phyloP scores from a whole-genome alignment of 2,329 filamentous ascomycete species.

The Fusarium newnesense region DNA sequence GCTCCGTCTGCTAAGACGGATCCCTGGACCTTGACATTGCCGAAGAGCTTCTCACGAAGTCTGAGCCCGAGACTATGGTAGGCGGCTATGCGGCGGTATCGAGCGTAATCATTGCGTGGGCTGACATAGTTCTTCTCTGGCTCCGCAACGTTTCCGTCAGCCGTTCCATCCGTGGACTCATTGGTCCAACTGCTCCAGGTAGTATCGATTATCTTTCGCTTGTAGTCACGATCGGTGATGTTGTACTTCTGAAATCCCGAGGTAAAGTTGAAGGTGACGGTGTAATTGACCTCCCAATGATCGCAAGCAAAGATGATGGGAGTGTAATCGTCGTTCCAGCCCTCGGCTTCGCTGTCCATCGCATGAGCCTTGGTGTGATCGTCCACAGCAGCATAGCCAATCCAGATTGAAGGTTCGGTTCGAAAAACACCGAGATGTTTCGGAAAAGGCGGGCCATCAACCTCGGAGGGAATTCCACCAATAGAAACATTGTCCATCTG shows the following conservation, averaged over 20 bases:
- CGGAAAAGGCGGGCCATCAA: conserved; percentile 1
- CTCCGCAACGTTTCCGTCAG: conserved; percentile 14
- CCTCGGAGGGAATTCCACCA: not conserved
- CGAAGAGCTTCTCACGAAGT: conserved; percentile 15
- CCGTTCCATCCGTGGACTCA: conserved; percentile 19
- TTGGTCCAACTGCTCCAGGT: not conserved
- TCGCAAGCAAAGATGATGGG: conserved; percentile 33
- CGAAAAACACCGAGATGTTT: conserved; percentile 28
- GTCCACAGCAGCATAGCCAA: conserved; percentile 28
- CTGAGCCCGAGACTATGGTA: conserved; percentile 26
- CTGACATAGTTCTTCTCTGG: conserved; percentile 31
- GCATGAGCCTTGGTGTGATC: conserved; percentile 12
- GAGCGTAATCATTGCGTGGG: not conserved
- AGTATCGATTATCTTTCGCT: conserved; percentile 36
- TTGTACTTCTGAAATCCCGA: conserved; percentile 27
- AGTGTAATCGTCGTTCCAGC: conserved; percentile 32
- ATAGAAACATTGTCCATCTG: conserved; percentile 17
- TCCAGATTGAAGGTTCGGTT: conserved; percentile 35
- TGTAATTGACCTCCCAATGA: conserved; percentile 38
- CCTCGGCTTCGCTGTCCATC: rapidly evolving
- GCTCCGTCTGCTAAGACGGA: not conserved
- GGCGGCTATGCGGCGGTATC: conserved; percentile 29
- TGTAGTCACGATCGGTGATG: conserved; percentile 11
- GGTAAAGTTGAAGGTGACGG: conserved; percentile 28
- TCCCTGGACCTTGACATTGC: not conserved